These are phyloP conservation scores for thale cress (Arabidopsis thaliana) DNA, from an alignment of 345 rosid genomes.

Conservation along the genomic window DNA sequence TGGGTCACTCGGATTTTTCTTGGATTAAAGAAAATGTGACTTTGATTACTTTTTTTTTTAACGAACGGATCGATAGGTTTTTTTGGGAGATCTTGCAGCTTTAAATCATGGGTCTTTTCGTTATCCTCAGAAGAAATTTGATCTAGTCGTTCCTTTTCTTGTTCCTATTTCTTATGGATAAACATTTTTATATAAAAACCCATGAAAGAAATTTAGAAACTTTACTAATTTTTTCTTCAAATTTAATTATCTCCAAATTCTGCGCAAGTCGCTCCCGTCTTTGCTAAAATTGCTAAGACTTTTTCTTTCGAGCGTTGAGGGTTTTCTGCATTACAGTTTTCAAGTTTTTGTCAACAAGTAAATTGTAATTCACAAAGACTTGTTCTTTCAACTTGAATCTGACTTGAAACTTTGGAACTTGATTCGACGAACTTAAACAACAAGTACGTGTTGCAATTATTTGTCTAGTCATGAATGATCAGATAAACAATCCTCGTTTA, in stretches of 20 bases:
- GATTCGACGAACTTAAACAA: background rate
- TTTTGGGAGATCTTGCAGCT: slow-evolving; percentile 9
- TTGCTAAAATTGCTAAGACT: slow-evolving; percentile 12
- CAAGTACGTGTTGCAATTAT: slow-evolving; percentile 6
- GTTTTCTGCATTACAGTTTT: slow-evolving; percentile 27
- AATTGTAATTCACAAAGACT: background rate
- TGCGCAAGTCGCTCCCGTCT: slow-evolving; percentile 5
- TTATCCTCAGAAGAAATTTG: slow-evolving; percentile 27
- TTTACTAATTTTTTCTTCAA: background rate
- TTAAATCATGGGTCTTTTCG: slow-evolving; percentile 20
- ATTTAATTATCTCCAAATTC: slow-evolving; percentile 21
- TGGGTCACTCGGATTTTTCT: slow-evolving; percentile 20
- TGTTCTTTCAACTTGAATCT: slow-evolving; percentile 21
- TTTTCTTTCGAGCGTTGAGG: slow-evolving; percentile 19
- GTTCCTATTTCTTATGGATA: slow-evolving; percentile 8
- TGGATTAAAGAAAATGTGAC: slow-evolving; percentile 1
- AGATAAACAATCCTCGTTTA: background rate
- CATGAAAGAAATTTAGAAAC: background rate
- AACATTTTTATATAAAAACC: background rate
- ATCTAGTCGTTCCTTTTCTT: background rate
- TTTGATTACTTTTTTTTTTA: background rate
- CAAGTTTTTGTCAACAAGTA: background rate
- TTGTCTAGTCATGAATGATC: background rate
- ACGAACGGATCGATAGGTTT: slow-evolving; percentile 4
- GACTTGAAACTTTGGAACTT: slow-evolving; percentile 25